Evolutionary conservation across 106 monocot genomes (phyloP), one percentile per base, ranked within the genome.

Genomic region (Ottelia alismoides): DNA sequence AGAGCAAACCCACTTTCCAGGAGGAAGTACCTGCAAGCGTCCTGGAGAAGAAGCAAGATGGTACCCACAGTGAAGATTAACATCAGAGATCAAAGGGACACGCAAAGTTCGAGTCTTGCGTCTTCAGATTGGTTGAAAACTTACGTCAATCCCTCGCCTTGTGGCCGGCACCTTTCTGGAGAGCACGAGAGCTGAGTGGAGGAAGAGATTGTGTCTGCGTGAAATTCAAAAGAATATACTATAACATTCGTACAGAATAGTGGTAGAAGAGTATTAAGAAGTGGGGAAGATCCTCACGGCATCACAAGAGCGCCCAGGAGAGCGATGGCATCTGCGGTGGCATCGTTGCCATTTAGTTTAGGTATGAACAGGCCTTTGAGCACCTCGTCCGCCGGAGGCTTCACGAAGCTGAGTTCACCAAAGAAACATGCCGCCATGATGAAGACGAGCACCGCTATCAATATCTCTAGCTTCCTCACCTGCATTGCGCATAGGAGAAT

Each of bases 161-260:
- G 82, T 65, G 12, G 68, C 57, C 16, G 72, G 72, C 12, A 76
- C 71, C 58, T 74, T 82, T 53, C 82, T 76, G 1, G 82, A 74
- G 14, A 82, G 70, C 25, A 82, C 82, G 30, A 82, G 48, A 3
- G 82, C 82, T 2, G 77, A 82, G 49, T 82, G 77, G 40, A 82
- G 53, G 44, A 82, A 82, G 14, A 82, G 58, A 50, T 82, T 82
- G 45, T 82, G 82, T 47, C 82, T 82, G 61, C 17, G 2, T 45
- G 1, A 9, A 43, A 50, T 50, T 22, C n/a, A 20, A 3, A 3
- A 50, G 20, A 20, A 24, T 18, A 21, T n/a, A 2, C 23, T 23
- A 19, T 46, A 28, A 56, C n/a, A n/a, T n/a, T n/a, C n/a, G n/a
- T n/a, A 18, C 48, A 18, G 48, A 27, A 18, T 25, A 27, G 20